These are phyloP conservation scores for Myriangium duriaei DNA, from an alignment of 2,329 filamentous ascomycete genomes.

Conservation along the genomic window DNA sequence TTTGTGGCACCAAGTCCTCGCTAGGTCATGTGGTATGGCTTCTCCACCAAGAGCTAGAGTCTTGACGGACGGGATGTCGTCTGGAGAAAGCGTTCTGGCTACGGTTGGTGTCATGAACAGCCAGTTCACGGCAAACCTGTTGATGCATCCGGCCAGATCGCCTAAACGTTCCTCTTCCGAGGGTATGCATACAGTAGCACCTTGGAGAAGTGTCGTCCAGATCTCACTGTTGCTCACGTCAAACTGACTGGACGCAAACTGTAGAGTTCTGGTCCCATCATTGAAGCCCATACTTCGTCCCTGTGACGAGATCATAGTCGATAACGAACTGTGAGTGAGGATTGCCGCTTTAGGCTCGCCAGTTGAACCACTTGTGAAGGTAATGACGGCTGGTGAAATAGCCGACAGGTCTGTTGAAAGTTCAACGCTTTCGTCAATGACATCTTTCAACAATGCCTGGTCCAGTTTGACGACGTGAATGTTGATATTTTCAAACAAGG, in stretches of 20 bases:
- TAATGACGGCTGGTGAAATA: constrained; percentile 44
- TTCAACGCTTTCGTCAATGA: constrained; percentile 8
- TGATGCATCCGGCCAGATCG: constrained; percentile 32
- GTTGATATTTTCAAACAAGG: neutral
- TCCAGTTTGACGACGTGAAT: neutral
- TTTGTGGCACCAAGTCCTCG: neutral
- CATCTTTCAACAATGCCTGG: constrained; percentile 1
- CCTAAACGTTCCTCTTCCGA: constrained; percentile 35
- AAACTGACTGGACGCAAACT: constrained; percentile 18
- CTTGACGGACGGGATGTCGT: constrained; percentile 15
- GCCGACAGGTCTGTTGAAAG: constrained; percentile 24
- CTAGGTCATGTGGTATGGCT: neutral
- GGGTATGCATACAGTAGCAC: constrained; percentile 24
- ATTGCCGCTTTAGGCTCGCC: constrained; percentile 19
- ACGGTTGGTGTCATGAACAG: constrained; percentile 32
- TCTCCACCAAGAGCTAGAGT: constrained; percentile 18
- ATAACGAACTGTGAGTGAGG: constrained; percentile 33
- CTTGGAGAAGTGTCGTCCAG: constrained; percentile 11
- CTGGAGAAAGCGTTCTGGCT: constrained; percentile 13
- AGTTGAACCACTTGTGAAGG: constrained; percentile 20
- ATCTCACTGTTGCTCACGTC: constrained; percentile 12
- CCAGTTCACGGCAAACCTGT: constrained; percentile 28
- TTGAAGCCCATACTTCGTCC: neutral
- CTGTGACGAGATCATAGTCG: constrained; percentile 27
- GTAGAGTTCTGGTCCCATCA: constrained; percentile 3